Conservation (phyloP, 495 filamentous ascomycete species). For the Penicillium simplicissimum region DNA sequence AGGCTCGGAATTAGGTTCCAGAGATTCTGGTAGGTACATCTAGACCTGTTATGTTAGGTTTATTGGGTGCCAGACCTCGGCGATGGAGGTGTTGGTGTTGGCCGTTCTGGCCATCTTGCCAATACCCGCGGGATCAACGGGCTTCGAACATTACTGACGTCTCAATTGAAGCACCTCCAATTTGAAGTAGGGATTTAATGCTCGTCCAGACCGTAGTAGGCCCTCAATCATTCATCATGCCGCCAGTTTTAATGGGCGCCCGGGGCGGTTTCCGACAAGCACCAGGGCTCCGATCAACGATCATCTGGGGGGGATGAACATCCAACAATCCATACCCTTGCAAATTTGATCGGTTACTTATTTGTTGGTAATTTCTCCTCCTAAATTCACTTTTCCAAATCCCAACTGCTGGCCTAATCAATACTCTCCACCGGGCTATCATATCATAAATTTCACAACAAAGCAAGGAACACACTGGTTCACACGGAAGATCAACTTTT, state of each 20-base stretch:
- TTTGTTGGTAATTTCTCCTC: background rate
- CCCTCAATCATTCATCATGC: too few relatives aligned
- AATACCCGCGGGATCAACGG: background rate
- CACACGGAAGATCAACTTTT: too few relatives aligned
- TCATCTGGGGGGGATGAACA: background rate
- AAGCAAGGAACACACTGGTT: too few relatives aligned
- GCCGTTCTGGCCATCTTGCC: background rate
- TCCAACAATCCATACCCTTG: background rate
- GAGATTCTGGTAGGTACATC: background rate
- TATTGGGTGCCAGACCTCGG: background rate
- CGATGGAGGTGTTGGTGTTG: background rate
- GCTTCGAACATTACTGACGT: background rate
- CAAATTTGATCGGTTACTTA: background rate
- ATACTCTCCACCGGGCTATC: background rate
- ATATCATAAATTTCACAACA: background rate
- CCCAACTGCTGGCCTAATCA: background rate
- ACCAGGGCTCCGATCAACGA: too few relatives aligned
- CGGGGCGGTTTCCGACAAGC: too few relatives aligned
- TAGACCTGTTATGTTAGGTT: background rate
- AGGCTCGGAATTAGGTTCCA: background rate
- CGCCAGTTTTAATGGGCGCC: too few relatives aligned
- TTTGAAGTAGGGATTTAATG: background rate
- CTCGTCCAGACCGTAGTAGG: too few relatives aligned
- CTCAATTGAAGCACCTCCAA: background rate
- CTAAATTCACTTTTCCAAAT: background rate